These are phyloP conservation scores for Gillenia trifoliata DNA, from an alignment of 306 rosid species.

Conservation along the genomic window DNA sequence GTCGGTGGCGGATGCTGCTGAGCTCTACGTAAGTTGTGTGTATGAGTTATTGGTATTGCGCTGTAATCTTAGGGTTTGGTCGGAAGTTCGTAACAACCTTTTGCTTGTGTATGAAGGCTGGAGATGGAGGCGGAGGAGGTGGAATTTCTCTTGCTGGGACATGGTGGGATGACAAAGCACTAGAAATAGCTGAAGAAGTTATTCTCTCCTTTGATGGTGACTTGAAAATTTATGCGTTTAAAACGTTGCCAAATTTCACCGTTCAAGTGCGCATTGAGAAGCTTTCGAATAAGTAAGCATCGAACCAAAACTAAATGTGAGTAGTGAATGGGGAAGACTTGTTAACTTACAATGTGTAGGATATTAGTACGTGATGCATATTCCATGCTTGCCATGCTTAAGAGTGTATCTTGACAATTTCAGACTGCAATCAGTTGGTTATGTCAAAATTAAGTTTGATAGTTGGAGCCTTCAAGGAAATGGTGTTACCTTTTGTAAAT, in stretches of 20 bases:
- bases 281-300: constrained; percentile 72
- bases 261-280: constrained; percentile 83
- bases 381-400: not conserved
- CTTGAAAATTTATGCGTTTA: constrained; percentile 75
- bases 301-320: not conserved
- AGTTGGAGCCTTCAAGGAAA: not conserved
- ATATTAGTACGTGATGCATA: not conserved
- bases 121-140: constrained; percentile 90
- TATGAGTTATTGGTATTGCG: not conserved
- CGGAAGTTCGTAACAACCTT: not conserved
- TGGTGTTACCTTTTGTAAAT: not conserved
- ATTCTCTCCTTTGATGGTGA: constrained; percentile 61
- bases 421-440: not conserved
- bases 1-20: not conserved
- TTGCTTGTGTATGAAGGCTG: constrained; percentile 49
- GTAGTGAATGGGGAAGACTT: too few relatives aligned
- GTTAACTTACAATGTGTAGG: not conserved
- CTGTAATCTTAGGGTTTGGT: not conserved
- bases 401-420: not conserved
- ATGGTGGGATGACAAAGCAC: constrained; percentile 90
- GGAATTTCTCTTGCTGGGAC: constrained; percentile 83
- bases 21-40: constrained; percentile 53
- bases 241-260: constrained; percentile 53
- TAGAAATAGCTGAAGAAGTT: constrained; percentile 75
- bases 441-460: not conserved